Evolutionary conservation across 2,329 filamentous ascomycete species (phyloP), one percentile per base, ranked within the genome.

Genomic region (Trichoderma sp.): DNA sequence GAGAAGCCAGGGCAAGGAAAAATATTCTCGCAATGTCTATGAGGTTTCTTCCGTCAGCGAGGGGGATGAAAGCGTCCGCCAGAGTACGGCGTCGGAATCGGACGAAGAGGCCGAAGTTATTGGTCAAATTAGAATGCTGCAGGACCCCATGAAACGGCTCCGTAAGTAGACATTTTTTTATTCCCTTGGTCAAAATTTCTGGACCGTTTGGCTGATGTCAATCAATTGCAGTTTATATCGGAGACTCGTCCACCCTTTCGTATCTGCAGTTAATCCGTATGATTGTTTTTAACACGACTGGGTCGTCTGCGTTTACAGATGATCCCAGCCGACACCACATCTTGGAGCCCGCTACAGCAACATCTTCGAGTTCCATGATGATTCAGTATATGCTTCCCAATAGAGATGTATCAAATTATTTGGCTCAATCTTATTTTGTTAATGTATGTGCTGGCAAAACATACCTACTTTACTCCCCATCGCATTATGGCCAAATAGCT

Each of bases 241-340:
- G 91, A n/a, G 89, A 92, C 77, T 90, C 91, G 2, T 90, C 90
- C 1, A 89, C 89, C 0, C 83, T 92, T 6, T 90, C 91, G 0
- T 92, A 90, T 78, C 83, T 92, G 3, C 89, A 92, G 74, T 83
- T 90, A 62, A 87, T 92, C 21, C 88, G 91, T 11, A 88, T 89
- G 83, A 88, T 92, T 78, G 89, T 92, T 5, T 88, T 90, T 77
- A 88, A 83, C 9, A 85, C 86, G 35, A 85, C 85, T 21, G 91
- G 91, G 0, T 80, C 84, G 0, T 92, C 90, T 4, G 82, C 86
- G 0, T 93, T 93, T 78, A 92, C 90, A 1, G 81, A 84, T 68
- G 90, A 91, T 78, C 88, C 89, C 18, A 85, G 86, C 69, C 86
- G 89, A 64, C 89, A 91, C 78, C 89, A 88, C 74, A 88, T 91